phyloP scores from a whole-genome alignment of 306 rosid species.

The Cicer pinnatifidum region DNA sequence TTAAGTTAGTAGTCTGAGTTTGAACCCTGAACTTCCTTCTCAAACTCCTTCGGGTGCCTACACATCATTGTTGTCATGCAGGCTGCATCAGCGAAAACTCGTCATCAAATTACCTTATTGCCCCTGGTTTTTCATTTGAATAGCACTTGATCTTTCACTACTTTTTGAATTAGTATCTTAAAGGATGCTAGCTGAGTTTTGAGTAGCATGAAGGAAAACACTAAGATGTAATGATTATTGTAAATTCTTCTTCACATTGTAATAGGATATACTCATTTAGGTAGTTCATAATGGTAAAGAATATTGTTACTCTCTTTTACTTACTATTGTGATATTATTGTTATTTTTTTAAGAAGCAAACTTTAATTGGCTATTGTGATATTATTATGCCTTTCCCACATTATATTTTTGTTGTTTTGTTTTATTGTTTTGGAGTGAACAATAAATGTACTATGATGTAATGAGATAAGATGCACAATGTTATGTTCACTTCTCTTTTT shows the following conservation, averaged over 20 bases:
- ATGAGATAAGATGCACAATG: constrained; percentile 6
- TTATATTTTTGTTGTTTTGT: not conserved
- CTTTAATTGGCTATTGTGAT: constrained; percentile 19
- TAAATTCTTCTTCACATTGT: constrained; percentile 44
- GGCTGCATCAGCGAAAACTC: constrained; percentile 1
- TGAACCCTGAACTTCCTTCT: too few relatives aligned
- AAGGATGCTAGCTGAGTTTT: constrained; percentile 29
- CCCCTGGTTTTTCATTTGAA: constrained; percentile 35
- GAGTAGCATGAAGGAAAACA: constrained; percentile 32
- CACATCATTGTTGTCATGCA: not conserved
- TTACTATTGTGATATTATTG: constrained; percentile 18
- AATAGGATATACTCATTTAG: constrained; percentile 23
- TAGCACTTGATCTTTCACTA: constrained; percentile 12
- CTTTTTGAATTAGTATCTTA: constrained; percentile 4
- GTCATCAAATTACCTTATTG: constrained; percentile 12
- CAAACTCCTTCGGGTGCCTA: constrained; percentile 4
- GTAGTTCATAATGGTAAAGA: constrained; percentile 14
- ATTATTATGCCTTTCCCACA: not conserved
- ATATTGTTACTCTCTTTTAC: constrained; percentile 5
- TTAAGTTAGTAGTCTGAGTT: too few relatives aligned
- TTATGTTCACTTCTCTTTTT: not conserved
- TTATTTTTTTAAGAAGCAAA: not conserved
- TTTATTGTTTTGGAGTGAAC: constrained; percentile 15
- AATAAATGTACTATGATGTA: constrained; percentile 31
- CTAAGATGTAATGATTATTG: constrained; percentile 40